Base-by-base conservation (phyloP, 805 yeast species). In the Yarrowia deformans region DNA sequence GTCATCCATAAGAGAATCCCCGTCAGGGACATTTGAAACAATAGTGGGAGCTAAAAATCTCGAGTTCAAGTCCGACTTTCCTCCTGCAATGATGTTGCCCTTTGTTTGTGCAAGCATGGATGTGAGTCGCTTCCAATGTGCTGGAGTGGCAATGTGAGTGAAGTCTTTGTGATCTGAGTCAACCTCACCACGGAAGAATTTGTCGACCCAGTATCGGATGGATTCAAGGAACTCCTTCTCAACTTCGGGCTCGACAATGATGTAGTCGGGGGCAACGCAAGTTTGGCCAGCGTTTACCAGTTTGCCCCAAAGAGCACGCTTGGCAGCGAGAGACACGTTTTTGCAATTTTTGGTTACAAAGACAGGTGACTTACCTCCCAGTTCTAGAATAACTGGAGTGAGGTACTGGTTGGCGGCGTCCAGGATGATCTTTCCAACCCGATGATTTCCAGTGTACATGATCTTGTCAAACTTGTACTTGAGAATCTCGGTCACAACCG, bases 301-400 rank as follows among this genome's bases (percentile, higher is more conserved):
- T 72, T 89, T 86, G n/a, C 93, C 94, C 90, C 95, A 91, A 0
- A 84, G 83, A 14, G 91, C 79, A 78, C 97, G 84, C 72, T 83
- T 83, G 19, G 91, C 82, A 7, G 85, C 82, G 14, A 75, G 50
- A 14, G 50, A 45, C 3, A 60, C 52, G n/a, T 60, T 34, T 14
- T 14, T 18, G 67, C 54, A 60, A 9, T 56, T 56, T 9, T 43
- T 45, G 0, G 54, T 60, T 34, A 60, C 67, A 73, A 93, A 84
- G 1, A 86, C 90, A 0, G 98, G 98, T 5, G 94, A 89, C 77
- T 93, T 93, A 6, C 98, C 98, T 68, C 98, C 98, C 56, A 93
- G 81, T 79, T 93, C 98, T 70, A 93, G 82, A 12, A 90, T 79
- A 12, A 84, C 84, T 0, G 98, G 98, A 0, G 97, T 91, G 72